Evolutionary conservation across 2,329 filamentous ascomycete genomes (phyloP).

Genomic region (Aspergillus nomiae): DNA sequence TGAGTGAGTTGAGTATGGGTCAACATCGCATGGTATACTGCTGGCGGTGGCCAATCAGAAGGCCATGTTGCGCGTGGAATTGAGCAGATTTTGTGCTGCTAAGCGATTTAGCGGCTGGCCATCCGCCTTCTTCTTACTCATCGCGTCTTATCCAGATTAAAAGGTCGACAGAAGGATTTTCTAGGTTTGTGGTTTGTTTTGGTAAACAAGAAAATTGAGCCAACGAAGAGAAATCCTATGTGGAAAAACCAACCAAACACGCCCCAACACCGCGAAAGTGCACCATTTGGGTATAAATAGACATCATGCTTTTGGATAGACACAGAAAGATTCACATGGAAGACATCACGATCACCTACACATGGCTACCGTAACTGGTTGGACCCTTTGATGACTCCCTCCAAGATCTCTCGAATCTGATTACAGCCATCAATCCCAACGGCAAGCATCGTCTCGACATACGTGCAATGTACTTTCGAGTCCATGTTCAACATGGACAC

Average conservation of each 20-base stretch:
- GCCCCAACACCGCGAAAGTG: not conserved
- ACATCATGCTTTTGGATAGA: constrained; percentile 1
- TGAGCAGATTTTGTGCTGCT: constrained; percentile 27
- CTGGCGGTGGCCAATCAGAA: not conserved
- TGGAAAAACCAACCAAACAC: not conserved
- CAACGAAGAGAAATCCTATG: not conserved
- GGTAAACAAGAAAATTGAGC: not conserved
- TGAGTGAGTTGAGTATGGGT: not conserved
- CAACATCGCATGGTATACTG: not conserved
- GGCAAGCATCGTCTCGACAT: constrained; percentile 88
- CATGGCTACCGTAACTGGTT: constrained; percentile 3
- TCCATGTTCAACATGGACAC: constrained; percentile 83
- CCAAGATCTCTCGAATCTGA: constrained; percentile 78
- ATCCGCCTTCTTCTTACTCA: not conserved
- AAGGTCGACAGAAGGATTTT: not conserved
- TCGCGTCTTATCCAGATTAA: not conserved
- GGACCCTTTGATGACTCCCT: constrained; percentile 64
- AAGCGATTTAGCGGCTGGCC: not conserved
- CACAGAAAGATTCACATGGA: not conserved
- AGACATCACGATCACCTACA: not conserved
- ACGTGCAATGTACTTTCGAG: constrained; percentile 75
- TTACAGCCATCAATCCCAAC: constrained; percentile 91
- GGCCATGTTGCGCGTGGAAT: constrained; percentile 15
- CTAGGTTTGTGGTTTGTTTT: not conserved
- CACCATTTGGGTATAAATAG: constrained; percentile 2